These are phyloP conservation scores for Rheum nobile DNA, from an alignment of 148 eudicot species.

Conservation along the genomic window DNA sequence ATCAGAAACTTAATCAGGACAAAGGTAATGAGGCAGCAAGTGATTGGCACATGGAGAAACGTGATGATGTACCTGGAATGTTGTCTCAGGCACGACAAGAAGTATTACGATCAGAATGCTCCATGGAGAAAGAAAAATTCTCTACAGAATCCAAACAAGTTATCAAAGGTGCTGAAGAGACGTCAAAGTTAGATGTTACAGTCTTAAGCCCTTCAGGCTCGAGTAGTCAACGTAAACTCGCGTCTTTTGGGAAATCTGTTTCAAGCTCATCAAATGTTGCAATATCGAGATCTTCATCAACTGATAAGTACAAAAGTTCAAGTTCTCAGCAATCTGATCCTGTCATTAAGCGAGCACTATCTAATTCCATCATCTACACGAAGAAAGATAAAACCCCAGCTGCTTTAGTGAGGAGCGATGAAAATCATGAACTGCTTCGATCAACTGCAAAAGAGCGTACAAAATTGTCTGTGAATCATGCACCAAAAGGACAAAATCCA, in stretches of 20 bases:
- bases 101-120: conserved; percentile 22
- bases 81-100: conserved; percentile 10
- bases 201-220: conserved; percentile 21
- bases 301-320: conserved; percentile 31
- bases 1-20: conserved; percentile 25
- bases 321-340: conserved; percentile 24
- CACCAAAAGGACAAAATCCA: conserved; percentile 32
- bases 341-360: conserved; percentile 24
- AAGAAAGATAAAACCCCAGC: conserved; percentile 33
- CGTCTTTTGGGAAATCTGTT: conserved; percentile 31
- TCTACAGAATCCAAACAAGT: conserved; percentile 28
- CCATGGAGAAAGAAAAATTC: conserved; percentile 17
- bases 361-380: conserved; percentile 22
- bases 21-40: conserved; percentile 18
- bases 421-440: conserved; percentile 32
- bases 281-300: conserved; percentile 30
- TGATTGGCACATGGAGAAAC: conserved; percentile 19
- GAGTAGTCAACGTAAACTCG: conserved; percentile 31
- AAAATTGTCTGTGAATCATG: conserved; percentile 34
- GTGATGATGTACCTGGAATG: conserved; percentile 20
- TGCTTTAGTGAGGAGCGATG: conserved; percentile 26
- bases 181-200: conserved; percentile 23
- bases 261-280: conserved; percentile 25
- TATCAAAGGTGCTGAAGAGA: conserved; percentile 24
- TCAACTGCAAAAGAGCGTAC: conserved; percentile 37